Percentiles rank a stretch among this genome's conserved stretches.
These are phyloP conservation scores for Akanthomyces muscarius DNA, from an alignment of 2,329 filamentous ascomycete genomes.

Conservation along the genomic window DNA sequence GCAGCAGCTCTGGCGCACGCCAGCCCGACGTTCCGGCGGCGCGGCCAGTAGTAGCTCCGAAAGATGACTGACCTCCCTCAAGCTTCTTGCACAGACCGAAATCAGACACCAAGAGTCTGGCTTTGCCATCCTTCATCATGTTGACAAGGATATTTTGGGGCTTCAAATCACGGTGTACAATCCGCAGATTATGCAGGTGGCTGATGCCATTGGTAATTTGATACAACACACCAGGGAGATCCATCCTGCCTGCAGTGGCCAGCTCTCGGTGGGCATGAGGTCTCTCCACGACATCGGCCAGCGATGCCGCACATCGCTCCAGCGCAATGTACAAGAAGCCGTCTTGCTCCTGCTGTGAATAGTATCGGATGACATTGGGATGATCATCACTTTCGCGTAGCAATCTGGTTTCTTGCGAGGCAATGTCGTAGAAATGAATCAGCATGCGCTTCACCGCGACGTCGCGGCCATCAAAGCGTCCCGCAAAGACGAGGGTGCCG, in stretches of 20 bases:
- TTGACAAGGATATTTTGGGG: slow-evolving; percentile 94
- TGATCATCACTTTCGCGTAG: slow-evolving; percentile 93
- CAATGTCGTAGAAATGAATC: slow-evolving; percentile 92
- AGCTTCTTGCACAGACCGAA: slow-evolving; percentile 98
- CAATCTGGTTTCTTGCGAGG: slow-evolving; percentile 86
- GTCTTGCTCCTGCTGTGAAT: slow-evolving; percentile 81
- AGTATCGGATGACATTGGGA: slow-evolving; percentile 92
- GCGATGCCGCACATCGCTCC: slow-evolving; percentile 87
- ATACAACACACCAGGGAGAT: slow-evolving; percentile 75
- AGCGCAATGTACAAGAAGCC: slow-evolving; percentile 95
- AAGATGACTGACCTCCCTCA: slow-evolving; percentile 89
- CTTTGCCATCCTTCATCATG: slow-evolving; percentile 63
- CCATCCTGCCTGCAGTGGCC: slow-evolving; percentile 66
- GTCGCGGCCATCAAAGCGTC: slow-evolving; percentile 87
- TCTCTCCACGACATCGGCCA: slow-evolving; percentile 86
- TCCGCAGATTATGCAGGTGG: slow-evolving; percentile 85
- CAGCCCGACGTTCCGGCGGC: slow-evolving; percentile 92
- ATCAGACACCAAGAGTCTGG: slow-evolving; percentile 91
- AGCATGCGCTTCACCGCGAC: slow-evolving; percentile 97
- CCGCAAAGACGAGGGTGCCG: slow-evolving; percentile 92
- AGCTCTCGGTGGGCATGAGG: slow-evolving; percentile 63
- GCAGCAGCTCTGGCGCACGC: slow-evolving; percentile 89
- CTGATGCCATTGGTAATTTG: slow-evolving; percentile 87
- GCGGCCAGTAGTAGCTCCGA: slow-evolving; percentile 89
- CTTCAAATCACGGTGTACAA: slow-evolving; percentile 95